Conservation (phyloP, 352 stramenopile species). For the Elongisporangium senticosum region DNA sequence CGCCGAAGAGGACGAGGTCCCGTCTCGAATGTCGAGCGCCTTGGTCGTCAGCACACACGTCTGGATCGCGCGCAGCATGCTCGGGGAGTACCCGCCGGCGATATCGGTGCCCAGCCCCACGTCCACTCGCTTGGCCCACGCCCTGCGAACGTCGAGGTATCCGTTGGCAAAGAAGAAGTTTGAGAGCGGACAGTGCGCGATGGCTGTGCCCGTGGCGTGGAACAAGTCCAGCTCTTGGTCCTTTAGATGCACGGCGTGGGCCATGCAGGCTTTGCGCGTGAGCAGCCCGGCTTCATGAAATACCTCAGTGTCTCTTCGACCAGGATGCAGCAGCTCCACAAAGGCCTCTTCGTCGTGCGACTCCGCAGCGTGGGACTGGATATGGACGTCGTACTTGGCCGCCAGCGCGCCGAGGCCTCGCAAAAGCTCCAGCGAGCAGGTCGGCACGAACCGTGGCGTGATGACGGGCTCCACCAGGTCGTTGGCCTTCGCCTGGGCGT, state of each 20-base stretch:
- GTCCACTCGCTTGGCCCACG: conserved; percentile 27
- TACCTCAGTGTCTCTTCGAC: conserved; percentile 58
- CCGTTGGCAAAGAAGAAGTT: conserved; percentile 89
- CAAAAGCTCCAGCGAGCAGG: conserved; percentile 78
- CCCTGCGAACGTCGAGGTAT: conserved; percentile 55
- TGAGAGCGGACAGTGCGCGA: conserved; percentile 87
- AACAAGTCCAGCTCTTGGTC: conserved; percentile 63
- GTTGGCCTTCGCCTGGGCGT: conserved; percentile 30
- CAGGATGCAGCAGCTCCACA: conserved; percentile 59
- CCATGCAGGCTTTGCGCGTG: conserved; percentile 70
- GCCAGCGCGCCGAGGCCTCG: conserved; percentile 64
- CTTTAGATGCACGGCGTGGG: conserved; percentile 76
- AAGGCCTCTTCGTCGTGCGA: conserved; percentile 82
- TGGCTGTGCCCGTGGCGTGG: conserved; percentile 37
- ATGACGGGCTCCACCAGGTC: conserved; percentile 71
- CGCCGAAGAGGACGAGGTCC: conserved; percentile 1
- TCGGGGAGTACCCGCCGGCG: conserved; percentile 86
- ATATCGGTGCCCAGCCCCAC: conserved; percentile 89
- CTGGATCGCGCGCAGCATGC: conserved; percentile 85
- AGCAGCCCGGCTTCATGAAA: conserved; percentile 68
- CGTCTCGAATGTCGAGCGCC: conserved; percentile 41
- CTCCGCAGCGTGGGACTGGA: conserved; percentile 88
- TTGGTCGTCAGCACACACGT: conserved; percentile 74
- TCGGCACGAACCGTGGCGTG: conserved; percentile 89
- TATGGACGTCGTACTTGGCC: conserved; percentile 48